A percentile compares a stretch with the other conserved stretches of the same genome.
Conservation (phyloP, 768 basidiomycete genomes). For the Tricholoma terreum region DNA sequence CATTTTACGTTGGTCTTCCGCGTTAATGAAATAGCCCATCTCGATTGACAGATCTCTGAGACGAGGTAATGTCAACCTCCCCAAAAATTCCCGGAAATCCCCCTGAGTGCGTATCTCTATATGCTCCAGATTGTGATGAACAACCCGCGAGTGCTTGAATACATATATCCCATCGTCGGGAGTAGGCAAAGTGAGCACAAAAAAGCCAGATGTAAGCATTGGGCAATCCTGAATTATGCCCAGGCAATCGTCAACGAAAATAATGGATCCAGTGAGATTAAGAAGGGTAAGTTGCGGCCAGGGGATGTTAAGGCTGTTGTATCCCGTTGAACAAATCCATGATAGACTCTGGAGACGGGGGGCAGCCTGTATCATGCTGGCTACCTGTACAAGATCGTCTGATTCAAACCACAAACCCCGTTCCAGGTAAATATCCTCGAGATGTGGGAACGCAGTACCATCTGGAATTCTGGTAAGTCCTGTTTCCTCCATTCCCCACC, state of each 20-base stretch:
- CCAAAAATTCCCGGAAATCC: constrained; percentile 18
- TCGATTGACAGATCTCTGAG: constrained; percentile 21
- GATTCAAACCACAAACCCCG: constrained; percentile 10
- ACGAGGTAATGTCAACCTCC: constrained; percentile 21
- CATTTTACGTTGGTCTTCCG: background rate
- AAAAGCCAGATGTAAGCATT: constrained; percentile 9
- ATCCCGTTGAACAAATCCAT: constrained; percentile 19
- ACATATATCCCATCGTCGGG: background rate
- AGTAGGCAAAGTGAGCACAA: constrained; percentile 12
- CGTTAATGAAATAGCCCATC: constrained; percentile 11
- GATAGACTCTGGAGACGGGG: constrained; percentile 22
- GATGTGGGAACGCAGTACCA: constrained; percentile 14
- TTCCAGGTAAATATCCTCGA: constrained; percentile 25
- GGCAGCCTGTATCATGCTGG: constrained; percentile 20
- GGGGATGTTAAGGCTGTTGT: constrained; percentile 20
- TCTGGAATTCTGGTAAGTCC: constrained; percentile 14
- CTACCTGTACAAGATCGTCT: constrained; percentile 13
- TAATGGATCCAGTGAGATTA: constrained; percentile 20
- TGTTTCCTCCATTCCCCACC: constrained; percentile 17
- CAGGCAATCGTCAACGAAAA: constrained; percentile 16
- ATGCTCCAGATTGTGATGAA: constrained; percentile 20
- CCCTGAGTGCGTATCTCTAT: constrained; percentile 17
- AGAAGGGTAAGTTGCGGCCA: constrained; percentile 26
- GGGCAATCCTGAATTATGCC: constrained; percentile 17
- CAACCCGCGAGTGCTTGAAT: background rate